Base-by-base conservation (phyloP, 495 filamentous ascomycete genomes). In the Aspergillus homomorphus region DNA sequence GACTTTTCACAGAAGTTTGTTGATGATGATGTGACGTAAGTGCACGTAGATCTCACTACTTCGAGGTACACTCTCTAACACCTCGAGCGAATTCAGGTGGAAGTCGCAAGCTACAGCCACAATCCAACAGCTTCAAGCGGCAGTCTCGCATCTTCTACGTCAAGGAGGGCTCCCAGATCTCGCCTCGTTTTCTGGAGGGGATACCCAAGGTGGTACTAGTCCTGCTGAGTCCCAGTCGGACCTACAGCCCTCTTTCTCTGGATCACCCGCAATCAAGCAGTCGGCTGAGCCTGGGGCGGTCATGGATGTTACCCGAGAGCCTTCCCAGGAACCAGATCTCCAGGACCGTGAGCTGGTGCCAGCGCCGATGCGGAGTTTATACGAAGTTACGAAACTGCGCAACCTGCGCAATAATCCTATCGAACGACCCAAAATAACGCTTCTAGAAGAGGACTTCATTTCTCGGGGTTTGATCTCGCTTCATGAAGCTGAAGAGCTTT, bases 351-450 rank as follows among this genome's bases (percentile, higher is more conserved):
- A 75, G 9, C 54, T 84, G 33, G 79, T 84, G 24, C 72, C 80
- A 1, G 81, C 79, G 5, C 82, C 82, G 0, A 84, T 85, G 80
- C 76, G 80, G 53, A 83, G 79, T 67, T 64, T 85, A 21, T 85
- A 83, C 62, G 82, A 84, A 58, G 82, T 85, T 26, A 85, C 82
- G 7, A 84, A 81, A 45, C 66, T 85, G 52, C 74, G 80, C 26
- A 78, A 82, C 44, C 57, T 84, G 53, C 67, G 80, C n/a, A 75
- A 74, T 51, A 76, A 77, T 51, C 68, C 66, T 23, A 71, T 69
- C 16, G 73, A 77, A 56, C 73, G 73, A 49, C 78, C 74, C 7
- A 75, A 75, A 56, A 69, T 71, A 56, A 78, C 75, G 7, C 69
- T 81, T 24, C 60, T 80, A 48, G 78, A 80, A 51, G 73, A 77